These are phyloP conservation scores for Gymnopilus junonius DNA, from an alignment of 768 basidiomycete genomes.

Conservation along the genomic window DNA sequence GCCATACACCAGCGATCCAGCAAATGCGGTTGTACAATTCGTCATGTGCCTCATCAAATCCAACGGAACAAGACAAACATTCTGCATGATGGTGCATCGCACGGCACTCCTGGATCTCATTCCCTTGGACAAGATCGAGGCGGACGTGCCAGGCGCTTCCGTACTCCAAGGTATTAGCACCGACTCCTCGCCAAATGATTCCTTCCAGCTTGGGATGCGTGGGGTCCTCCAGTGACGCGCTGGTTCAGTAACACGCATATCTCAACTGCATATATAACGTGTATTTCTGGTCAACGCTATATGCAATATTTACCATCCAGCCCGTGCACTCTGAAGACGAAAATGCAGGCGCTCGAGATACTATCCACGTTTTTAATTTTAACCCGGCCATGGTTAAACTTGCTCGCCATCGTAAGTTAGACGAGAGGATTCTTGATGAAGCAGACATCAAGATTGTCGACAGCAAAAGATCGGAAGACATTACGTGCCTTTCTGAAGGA, in stretches of 20 bases:
- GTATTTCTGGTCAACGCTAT: conserved; percentile 3
- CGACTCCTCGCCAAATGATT: not conserved
- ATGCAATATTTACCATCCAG: not conserved
- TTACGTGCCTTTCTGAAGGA: not conserved
- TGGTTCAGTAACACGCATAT: not conserved
- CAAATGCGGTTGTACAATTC: not conserved
- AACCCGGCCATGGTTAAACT: conserved; percentile 1
- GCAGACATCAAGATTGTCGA: not conserved
- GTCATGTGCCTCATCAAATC: not conserved
- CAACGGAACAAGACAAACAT: not conserved
- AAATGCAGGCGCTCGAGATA: not conserved
- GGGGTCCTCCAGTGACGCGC: conserved; percentile 8
- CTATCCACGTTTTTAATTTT: not conserved
- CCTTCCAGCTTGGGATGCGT: conserved; percentile 1
- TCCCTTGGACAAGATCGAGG: not conserved
- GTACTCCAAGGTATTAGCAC: not conserved
- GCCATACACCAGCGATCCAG: not conserved
- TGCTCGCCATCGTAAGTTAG: not conserved
- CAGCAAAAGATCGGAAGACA: not conserved
- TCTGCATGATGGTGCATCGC: not conserved
- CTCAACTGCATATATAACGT: not conserved
- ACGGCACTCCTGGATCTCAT: not conserved
- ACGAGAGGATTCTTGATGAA: not conserved
- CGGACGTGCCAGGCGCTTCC: not conserved
- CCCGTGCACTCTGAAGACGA: not conserved